Evolutionary conservation across 805 yeast species (phyloP).

Genomic region (Candida verbasci): DNA sequence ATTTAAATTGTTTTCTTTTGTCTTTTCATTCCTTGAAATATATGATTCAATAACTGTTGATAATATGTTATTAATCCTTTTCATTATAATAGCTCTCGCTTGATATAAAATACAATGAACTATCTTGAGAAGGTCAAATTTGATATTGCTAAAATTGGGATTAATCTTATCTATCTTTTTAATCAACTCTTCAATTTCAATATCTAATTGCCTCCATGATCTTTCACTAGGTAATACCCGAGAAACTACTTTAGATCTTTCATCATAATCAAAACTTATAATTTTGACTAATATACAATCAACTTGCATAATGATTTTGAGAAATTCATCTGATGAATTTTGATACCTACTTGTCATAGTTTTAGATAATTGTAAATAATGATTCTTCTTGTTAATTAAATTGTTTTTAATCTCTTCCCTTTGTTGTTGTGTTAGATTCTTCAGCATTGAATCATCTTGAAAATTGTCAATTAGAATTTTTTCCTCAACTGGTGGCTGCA

Average conservation of each 20-base stretch:
- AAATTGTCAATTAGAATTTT: not conserved
- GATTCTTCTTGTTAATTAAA: conserved; percentile 11
- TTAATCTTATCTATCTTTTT: conserved; percentile 9
- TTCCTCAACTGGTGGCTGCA: conserved; percentile 6
- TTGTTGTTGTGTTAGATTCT: conserved; percentile 4
- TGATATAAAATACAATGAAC: conserved; percentile 25
- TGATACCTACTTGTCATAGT: conserved; percentile 12
- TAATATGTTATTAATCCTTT: conserved; percentile 24
- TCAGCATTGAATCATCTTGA: not conserved
- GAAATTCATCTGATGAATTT: conserved; percentile 13
- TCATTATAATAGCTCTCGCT: conserved; percentile 25
- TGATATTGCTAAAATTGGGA: conserved; percentile 5
- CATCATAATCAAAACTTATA: conserved; percentile 29
- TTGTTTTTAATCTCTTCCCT: conserved; percentile 9
- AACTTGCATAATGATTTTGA: conserved; percentile 20
- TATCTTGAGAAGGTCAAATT: conserved; percentile 15
- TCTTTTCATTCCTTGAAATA: conserved; percentile 9
- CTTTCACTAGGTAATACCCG: conserved; percentile 25
- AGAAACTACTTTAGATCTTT: conserved; percentile 21
- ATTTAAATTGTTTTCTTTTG: conserved; percentile 13
- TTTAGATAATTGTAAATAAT: conserved; percentile 20
- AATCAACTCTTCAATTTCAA: conserved; percentile 18
- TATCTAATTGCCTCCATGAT: conserved; percentile 23
- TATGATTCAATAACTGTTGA: conserved; percentile 20
- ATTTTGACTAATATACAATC: conserved; percentile 25